Conservation (phyloP, 352 stramenopile genomes). For the Pythium scleroteichum region DNA sequence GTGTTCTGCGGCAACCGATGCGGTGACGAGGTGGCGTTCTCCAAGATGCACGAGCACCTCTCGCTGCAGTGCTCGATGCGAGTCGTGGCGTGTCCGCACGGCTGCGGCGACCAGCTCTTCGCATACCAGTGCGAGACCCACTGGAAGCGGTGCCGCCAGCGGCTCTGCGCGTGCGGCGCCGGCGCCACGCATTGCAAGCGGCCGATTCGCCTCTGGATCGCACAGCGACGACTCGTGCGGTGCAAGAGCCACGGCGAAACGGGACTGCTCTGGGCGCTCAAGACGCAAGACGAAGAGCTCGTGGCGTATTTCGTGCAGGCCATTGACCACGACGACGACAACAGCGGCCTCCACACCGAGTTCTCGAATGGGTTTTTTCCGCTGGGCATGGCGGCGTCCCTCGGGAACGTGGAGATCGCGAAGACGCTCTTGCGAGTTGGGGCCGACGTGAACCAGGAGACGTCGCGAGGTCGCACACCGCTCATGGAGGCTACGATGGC, state of each 20-base stretch:
- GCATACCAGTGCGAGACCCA: slow-evolving; percentile 64
- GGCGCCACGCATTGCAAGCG: slow-evolving; percentile 50
- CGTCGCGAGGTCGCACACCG: slow-evolving; percentile 58
- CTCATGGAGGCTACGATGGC: slow-evolving; percentile 63
- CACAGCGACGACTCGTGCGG: slow-evolving; percentile 34
- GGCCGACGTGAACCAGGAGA: slow-evolving; percentile 75
- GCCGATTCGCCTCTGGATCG: slow-evolving; percentile 66
- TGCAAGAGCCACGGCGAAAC: slow-evolving; percentile 59
- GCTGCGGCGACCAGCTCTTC: slow-evolving; percentile 56
- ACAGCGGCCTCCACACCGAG: slow-evolving; percentile 46
- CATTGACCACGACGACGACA: slow-evolving; percentile 30
- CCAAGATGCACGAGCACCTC: slow-evolving; percentile 42
- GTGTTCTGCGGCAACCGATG: slow-evolving; percentile 61
- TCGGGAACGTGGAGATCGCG: slow-evolving; percentile 46
- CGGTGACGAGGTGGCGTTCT: slow-evolving; percentile 38
- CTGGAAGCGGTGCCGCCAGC: slow-evolving; percentile 63
- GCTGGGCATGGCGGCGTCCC: slow-evolving; percentile 46
- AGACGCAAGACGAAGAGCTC: slow-evolving; percentile 60
- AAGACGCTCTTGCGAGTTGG: slow-evolving; percentile 63
- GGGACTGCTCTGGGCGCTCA: slow-evolving; percentile 62
- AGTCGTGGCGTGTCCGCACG: slow-evolving; percentile 56
- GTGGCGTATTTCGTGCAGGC: slow-evolving; percentile 61
- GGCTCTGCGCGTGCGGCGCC: slow-evolving; percentile 56
- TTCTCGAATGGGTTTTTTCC: slow-evolving; percentile 71
- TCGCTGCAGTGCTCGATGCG: slow-evolving; percentile 54